Percentiles rank a stretch among this genome's conserved stretches.
Conservation (phyloP, 805 yeast species). For the Metschnikowia corniflorae region DNA sequence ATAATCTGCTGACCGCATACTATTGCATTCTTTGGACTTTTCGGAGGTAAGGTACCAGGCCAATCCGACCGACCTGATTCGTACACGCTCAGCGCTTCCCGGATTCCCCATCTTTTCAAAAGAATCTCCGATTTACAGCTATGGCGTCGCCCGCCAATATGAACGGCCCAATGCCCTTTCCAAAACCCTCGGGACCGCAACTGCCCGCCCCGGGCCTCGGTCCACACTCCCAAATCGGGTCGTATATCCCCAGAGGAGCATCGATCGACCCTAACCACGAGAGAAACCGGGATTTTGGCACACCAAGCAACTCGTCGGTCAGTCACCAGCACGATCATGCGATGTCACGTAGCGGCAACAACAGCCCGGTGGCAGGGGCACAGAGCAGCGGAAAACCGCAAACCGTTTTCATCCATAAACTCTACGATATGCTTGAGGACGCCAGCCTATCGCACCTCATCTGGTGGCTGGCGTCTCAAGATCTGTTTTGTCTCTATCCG, state of each 20-base stretch:
- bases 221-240: slow-evolving; percentile 1
- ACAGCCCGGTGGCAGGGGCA: slow-evolving; percentile 11
- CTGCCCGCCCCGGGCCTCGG: background rate
- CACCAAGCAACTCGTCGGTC: background rate
- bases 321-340: slow-evolving; percentile 4
- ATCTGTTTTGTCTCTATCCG: slow-evolving; percentile 76
- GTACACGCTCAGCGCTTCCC: background rate
- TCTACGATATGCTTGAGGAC: slow-evolving; percentile 89
- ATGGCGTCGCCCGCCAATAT: slow-evolving; percentile 1
- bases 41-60: too few relatives aligned
- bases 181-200: slow-evolving; percentile 1
- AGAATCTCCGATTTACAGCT: background rate
- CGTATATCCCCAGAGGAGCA: slow-evolving; percentile 7
- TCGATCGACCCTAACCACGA: slow-evolving; percentile 4
- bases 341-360: slow-evolving; percentile 6
- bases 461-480: slow-evolving; percentile 75
- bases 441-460: slow-evolving; percentile 65
- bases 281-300: slow-evolving; percentile 2
- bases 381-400: slow-evolving; percentile 30
- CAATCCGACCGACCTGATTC: background rate
- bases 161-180: slow-evolving; percentile 3
- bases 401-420: slow-evolving; percentile 74
- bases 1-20: background rate
- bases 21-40: background rate
- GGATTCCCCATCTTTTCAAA: background rate